phyloP scores from a whole-genome alignment of 2,329 filamentous ascomycete species.

The Daldinia eschscholtzii region DNA sequence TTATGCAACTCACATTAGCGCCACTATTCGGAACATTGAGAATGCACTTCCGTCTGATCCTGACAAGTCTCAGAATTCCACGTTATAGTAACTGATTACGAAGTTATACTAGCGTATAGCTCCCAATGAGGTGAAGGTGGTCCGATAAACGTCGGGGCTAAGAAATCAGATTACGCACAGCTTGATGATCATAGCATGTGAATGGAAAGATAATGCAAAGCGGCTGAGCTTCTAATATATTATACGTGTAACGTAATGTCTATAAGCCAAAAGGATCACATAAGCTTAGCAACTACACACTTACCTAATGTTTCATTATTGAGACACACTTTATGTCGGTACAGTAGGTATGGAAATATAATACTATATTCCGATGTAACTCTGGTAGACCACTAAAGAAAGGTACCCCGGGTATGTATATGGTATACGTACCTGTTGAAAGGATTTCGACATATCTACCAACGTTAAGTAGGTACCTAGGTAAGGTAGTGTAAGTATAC shows the following conservation, averaged over 20 bases:
- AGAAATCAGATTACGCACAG: neutral
- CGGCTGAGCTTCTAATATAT: neutral
- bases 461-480: too few relatives aligned
- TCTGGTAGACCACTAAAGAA: too few relatives aligned
- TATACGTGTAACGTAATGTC: neutral
- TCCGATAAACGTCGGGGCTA: neutral
- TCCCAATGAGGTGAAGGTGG: neutral
- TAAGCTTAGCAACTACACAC: neutral
- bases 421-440: too few relatives aligned
- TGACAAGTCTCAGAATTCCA: neutral
- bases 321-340: neutral
- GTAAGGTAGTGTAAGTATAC: too few relatives aligned
- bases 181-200: slow-evolving; percentile 4
- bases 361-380: neutral
- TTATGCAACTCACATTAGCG: neutral
- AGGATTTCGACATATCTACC: neutral
- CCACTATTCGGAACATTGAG: neutral
- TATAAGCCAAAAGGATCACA: neutral
- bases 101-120: neutral
- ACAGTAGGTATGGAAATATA: neutral
- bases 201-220: neutral
- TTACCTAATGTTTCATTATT: neutral
- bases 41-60: neutral
- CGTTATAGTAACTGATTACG: neutral
- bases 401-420: too few relatives aligned